These are phyloP conservation scores for Cicer judaicum DNA, from an alignment of 306 rosid species.

Conservation along the genomic window DNA sequence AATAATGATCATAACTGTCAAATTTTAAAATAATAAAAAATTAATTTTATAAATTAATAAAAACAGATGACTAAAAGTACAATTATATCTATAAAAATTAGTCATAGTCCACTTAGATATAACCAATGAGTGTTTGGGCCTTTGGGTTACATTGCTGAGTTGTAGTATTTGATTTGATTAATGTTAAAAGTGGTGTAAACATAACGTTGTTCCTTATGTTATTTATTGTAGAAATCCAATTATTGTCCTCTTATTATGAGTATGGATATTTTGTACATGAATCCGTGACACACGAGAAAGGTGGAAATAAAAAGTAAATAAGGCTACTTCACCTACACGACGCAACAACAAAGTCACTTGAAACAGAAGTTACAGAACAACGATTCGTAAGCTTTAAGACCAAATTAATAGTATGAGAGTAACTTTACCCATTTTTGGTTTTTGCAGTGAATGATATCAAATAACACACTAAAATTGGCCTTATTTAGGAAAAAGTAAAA, in stretches of 20 bases:
- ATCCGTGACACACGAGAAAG: constrained; percentile 49
- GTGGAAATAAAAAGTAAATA: constrained; percentile 34
- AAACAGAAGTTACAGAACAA: background rate
- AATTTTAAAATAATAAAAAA: too few relatives aligned
- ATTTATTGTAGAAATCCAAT: constrained; percentile 28
- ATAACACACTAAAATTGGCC: background rate
- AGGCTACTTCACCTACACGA: constrained; percentile 38
- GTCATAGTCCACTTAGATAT: background rate
- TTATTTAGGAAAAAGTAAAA: background rate
- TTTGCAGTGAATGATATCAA: constrained; percentile 44
- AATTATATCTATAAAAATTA: too few relatives aligned
- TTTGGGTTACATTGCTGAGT: background rate
- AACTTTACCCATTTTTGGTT: constrained; percentile 33
- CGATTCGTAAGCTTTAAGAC: constrained; percentile 31
- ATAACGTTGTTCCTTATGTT: background rate
- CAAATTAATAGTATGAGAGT: constrained; percentile 27
- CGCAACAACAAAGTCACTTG: constrained; percentile 8
- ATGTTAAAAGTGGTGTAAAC: background rate
- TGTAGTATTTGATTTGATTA: background rate
- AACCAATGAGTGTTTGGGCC: background rate
- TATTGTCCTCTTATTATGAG: constrained; percentile 10
- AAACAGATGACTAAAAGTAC: rapidly evolving
- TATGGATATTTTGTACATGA: constrained; percentile 29
- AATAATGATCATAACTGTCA: too few relatives aligned
- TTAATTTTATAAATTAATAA: too few relatives aligned